phyloP scores from a whole-genome alignment of 805 yeast genomes.

The Pichia cephalocereana region DNA sequence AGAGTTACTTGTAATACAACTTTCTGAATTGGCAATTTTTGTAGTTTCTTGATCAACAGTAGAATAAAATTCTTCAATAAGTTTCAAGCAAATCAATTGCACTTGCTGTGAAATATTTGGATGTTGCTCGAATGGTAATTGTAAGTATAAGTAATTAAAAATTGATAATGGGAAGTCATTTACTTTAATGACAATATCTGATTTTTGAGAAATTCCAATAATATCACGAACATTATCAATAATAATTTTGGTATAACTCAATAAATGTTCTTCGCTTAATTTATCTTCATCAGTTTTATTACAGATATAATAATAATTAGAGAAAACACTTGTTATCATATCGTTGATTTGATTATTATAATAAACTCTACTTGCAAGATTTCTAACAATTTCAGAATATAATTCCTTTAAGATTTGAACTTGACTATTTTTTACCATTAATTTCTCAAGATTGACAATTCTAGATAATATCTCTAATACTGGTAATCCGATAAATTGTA shows the following conservation, averaged over 20 bases:
- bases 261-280: constrained; percentile 9
- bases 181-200: constrained; percentile 28
- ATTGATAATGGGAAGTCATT: constrained; percentile 34
- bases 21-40: constrained; percentile 32
- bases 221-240: constrained; percentile 21
- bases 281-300: constrained; percentile 14
- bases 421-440: constrained; percentile 17
- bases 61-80: constrained; percentile 27
- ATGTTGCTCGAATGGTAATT: constrained; percentile 14
- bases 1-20: constrained; percentile 29
- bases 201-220: constrained; percentile 19
- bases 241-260: constrained; percentile 13
- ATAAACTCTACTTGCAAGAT: constrained; percentile 68
- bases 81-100: constrained; percentile 32
- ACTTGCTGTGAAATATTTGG: constrained; percentile 19
- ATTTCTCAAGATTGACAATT: constrained; percentile 40
- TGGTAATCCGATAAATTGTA: constrained; percentile 80
- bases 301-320: constrained; percentile 28
- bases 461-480: constrained; percentile 68
- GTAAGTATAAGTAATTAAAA: constrained; percentile 32
- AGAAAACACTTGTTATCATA: constrained; percentile 59
- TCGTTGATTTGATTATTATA: constrained; percentile 84
- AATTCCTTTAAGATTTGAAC: constrained; percentile 26
- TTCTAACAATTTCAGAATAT: constrained; percentile 53
- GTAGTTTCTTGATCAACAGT: constrained; percentile 10